phyloP scores from a whole-genome alignment of 306 rosid species.

The Trifolium repens region DNA sequence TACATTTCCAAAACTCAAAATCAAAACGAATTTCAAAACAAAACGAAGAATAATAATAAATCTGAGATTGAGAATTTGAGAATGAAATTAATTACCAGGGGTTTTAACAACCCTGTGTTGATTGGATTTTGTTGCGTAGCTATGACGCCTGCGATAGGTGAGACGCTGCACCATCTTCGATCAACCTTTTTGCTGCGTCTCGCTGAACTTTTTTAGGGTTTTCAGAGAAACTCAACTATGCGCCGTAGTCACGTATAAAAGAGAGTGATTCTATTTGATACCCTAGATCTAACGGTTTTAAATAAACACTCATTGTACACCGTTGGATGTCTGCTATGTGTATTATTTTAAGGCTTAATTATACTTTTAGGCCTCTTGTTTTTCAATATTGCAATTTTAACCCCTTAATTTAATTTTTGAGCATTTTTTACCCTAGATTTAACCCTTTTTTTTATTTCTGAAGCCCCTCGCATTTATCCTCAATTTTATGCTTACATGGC shows the following conservation, averaged over 20 bases:
- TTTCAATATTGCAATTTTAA: too few relatives aligned
- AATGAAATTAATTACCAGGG: conserved; percentile 50
- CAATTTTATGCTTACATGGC: too few relatives aligned
- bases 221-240: conserved; percentile 9
- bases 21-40: not conserved
- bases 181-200: conserved; percentile 8
- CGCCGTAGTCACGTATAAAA: conserved; percentile 24
- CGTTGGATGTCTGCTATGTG: too few relatives aligned
- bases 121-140: conserved; percentile 82
- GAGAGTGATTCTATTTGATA: not conserved
- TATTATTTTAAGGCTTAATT: too few relatives aligned
- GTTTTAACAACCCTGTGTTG: conserved; percentile 78
- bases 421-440: too few relatives aligned
- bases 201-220: conserved; percentile 39
- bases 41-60: too few relatives aligned
- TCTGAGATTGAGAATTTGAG: not conserved
- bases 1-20: conserved; percentile 36
- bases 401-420: too few relatives aligned
- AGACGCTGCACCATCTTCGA: conserved; percentile 80
- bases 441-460: too few relatives aligned
- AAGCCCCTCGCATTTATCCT: too few relatives aligned
- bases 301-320: too few relatives aligned
- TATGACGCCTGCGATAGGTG: conserved; percentile 67
- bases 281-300: conserved; percentile 50
- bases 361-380: too few relatives aligned